phyloP scores from a whole-genome alignment of 2,329 filamentous ascomycete genomes.

The Corynespora cassiicola region DNA sequence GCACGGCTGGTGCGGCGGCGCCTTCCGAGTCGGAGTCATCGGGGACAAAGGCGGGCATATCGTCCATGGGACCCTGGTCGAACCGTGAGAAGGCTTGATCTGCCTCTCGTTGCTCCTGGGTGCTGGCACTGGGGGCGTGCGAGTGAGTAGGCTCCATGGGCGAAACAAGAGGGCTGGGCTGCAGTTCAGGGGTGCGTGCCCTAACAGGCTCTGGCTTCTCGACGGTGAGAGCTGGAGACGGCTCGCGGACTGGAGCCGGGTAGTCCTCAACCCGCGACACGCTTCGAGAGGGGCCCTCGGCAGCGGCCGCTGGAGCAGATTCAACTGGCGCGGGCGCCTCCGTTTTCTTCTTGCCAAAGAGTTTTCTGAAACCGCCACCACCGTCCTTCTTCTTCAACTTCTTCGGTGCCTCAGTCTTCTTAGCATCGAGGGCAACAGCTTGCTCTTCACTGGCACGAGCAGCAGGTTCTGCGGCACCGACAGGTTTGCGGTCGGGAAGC shows the following conservation, averaged over 20 bases:
- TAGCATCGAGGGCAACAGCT: conserved; percentile 22
- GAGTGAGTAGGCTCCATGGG: conserved; percentile 23
- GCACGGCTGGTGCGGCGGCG: conserved; percentile 24
- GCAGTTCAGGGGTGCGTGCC: conserved; percentile 27
- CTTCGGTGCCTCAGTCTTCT: conserved; percentile 40
- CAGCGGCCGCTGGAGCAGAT: conserved; percentile 16
- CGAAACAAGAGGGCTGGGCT: conserved; percentile 33
- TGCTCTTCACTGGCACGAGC: conserved; percentile 28
- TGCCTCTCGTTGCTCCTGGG: conserved; percentile 65
- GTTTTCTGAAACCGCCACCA: conserved; percentile 46
- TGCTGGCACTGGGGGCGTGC: conserved; percentile 67
- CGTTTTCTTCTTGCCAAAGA: conserved; percentile 48
- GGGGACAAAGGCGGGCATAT: conserved; percentile 85
- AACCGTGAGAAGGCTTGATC: conserved; percentile 72
- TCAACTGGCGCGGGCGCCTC: conserved; percentile 22
- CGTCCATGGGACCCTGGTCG: conserved; percentile 84
- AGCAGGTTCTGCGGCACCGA: conserved; percentile 18
- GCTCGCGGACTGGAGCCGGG: conserved; percentile 26
- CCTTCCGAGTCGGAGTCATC: conserved; percentile 45
- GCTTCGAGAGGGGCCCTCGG: conserved; percentile 29
- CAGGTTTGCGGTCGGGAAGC: conserved; percentile 36
- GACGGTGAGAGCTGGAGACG: conserved; percentile 28
- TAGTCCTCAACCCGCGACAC: conserved; percentile 31
- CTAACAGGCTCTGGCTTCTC: conserved; percentile 27
- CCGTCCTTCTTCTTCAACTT: conserved; percentile 44